phyloP scores from a whole-genome alignment of 495 filamentous ascomycete genomes.

The Ascodesmis nigricans region DNA sequence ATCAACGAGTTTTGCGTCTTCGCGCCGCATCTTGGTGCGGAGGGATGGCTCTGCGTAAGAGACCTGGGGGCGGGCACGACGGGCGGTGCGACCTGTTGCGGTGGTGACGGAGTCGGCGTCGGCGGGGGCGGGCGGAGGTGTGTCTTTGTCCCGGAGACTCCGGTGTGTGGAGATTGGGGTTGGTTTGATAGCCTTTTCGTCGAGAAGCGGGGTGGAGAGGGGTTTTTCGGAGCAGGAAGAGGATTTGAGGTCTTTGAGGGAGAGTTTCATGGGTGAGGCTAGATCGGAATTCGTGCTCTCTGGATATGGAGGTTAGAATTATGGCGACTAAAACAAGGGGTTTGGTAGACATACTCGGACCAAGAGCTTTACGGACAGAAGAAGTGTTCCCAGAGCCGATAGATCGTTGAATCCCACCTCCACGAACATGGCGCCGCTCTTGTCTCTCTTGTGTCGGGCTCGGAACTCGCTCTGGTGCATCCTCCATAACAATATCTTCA shows the following conservation, averaged over 20 bases:
- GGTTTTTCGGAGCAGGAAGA: no score
- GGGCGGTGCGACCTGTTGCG: constrained; percentile 13
- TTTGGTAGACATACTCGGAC: no score
- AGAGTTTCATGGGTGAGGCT: constrained; percentile 23
- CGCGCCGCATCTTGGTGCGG: constrained; percentile 64
- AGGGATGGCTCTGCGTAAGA: constrained; percentile 78
- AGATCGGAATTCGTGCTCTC: constrained; percentile 34
- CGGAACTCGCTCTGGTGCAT: constrained; percentile 5
- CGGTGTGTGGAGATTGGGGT: constrained; percentile 8
- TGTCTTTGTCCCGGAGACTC: constrained; percentile 24
- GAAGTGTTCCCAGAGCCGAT: no score
- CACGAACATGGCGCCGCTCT: neutral
- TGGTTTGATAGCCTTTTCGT: constrained; percentile 7
- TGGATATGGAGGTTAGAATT: no score
- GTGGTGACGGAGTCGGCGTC: constrained; percentile 15
- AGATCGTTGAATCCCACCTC: no score
- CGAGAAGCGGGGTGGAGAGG: no score
- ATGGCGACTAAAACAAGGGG: no score
- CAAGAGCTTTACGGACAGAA: no score
- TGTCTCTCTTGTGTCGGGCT: neutral
- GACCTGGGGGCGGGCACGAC: constrained; percentile 42
- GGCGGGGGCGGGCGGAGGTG: constrained; percentile 33
- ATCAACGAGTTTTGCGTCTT: no score
- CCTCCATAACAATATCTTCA: constrained; percentile 1
- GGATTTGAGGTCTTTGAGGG: no score